Percentiles rank a stretch among this genome's conserved stretches.
Evolutionary conservation across 2,329 filamentous ascomycete genomes (phyloP).

Genomic region (Aureobasidium sp.): DNA sequence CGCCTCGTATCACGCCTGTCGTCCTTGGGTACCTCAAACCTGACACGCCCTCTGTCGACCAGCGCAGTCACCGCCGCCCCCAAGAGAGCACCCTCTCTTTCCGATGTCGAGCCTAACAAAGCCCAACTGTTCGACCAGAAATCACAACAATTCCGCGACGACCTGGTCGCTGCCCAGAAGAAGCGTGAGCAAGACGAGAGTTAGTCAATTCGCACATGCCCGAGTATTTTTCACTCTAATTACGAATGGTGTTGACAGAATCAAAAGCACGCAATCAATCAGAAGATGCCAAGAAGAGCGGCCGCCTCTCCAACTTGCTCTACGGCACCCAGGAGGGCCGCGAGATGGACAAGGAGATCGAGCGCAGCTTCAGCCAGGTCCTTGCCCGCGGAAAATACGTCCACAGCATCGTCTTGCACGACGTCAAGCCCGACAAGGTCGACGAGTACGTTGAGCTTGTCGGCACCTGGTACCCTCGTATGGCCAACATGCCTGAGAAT

Average conservation of each 20-base stretch:
- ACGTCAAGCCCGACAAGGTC: slow-evolving; percentile 90
- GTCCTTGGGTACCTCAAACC: slow-evolving; percentile 11
- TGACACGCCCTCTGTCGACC: slow-evolving; percentile 12
- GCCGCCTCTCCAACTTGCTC: slow-evolving; percentile 73
- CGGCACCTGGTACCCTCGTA: slow-evolving; percentile 82
- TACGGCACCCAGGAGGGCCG: slow-evolving; percentile 95
- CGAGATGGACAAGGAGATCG: slow-evolving; percentile 89
- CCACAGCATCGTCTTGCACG: slow-evolving; percentile 93
- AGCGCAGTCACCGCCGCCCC: not conserved
- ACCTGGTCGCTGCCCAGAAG: slow-evolving; percentile 66
- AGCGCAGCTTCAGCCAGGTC: slow-evolving; percentile 91
- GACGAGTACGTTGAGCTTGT: slow-evolving; percentile 90
- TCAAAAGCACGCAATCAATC: not conserved
- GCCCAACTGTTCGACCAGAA: slow-evolving; percentile 70
- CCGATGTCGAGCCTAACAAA: slow-evolving; percentile 69
- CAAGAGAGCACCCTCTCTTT: slow-evolving; percentile 59
- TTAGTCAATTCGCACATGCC: slow-evolving; percentile 48
- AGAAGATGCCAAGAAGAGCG: slow-evolving; percentile 54
- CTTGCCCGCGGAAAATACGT: slow-evolving; percentile 95
- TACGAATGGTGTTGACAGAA: slow-evolving; percentile 1
- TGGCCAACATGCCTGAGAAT: slow-evolving; percentile 77
- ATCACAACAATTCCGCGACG: slow-evolving; percentile 79
- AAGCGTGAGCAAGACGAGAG: slow-evolving; percentile 74
- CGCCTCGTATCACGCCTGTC: slow-evolving; percentile 18
- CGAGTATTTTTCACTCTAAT: slow-evolving; percentile 22